phyloP scores from a whole-genome alignment of 1,284 basidiomycete genomes.

The Phellopilus nigrolimitatus region DNA sequence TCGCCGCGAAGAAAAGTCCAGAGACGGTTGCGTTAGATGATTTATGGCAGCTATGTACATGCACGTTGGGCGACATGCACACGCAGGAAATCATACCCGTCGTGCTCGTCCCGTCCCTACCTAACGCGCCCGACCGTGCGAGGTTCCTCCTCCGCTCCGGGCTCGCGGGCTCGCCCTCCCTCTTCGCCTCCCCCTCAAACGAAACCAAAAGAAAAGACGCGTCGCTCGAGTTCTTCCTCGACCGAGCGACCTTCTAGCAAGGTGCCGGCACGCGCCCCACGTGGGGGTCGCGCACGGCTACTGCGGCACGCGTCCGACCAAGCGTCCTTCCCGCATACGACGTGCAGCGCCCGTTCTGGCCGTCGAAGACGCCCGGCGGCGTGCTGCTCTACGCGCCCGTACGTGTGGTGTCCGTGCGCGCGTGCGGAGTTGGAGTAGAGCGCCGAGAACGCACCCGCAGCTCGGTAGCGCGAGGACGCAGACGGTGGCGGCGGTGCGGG shows the following conservation, averaged over 20 bases:
- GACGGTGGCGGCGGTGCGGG: too few relatives aligned
- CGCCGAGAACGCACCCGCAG: too few relatives aligned
- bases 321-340: slow-evolving; percentile 36
- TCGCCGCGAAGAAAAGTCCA: slow-evolving; percentile 7
- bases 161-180: slow-evolving; percentile 24
- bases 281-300: slow-evolving; percentile 37
- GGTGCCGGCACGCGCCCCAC: slow-evolving; percentile 38
- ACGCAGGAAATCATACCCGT: slow-evolving; percentile 31
- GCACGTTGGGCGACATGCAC: slow-evolving; percentile 29
- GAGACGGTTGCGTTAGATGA: slow-evolving; percentile 24
- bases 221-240: slow-evolving; percentile 35
- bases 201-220: too few relatives aligned
- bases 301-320: slow-evolving; percentile 29
- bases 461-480: too few relatives aligned
- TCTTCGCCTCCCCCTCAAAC: too few relatives aligned
- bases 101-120: slow-evolving; percentile 22
- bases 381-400: slow-evolving; percentile 43
- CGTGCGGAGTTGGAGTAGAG: too few relatives aligned
- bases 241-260: slow-evolving; percentile 48
- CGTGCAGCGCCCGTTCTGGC: slow-evolving; percentile 48
- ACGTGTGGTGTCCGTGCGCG: slow-evolving; percentile 38
- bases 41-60: slow-evolving; percentile 30
- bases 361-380: slow-evolving; percentile 44
- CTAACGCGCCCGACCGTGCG: slow-evolving; percentile 20
- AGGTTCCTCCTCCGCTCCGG: slow-evolving; percentile 28